Base-by-base conservation (phyloP, 1,284 basidiomycete species). In the Phylloporus gajari region DNA sequence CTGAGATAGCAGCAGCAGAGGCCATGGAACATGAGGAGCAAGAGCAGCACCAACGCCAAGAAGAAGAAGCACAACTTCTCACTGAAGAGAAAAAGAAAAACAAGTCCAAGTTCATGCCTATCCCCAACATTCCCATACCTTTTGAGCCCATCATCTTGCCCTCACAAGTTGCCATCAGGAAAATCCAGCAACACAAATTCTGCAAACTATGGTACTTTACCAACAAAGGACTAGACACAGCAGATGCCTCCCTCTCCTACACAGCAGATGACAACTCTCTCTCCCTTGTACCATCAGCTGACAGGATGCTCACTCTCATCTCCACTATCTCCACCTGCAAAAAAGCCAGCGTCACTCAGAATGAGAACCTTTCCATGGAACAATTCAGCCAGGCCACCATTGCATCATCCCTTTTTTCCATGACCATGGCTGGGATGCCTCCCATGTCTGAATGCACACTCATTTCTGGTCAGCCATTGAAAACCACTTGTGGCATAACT, bases 151-250 rank as follows among this genome's bases (percentile, higher is more conserved):
- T 30, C 15, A 9, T 63, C 3, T n/a, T 63, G 12, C 62, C 27
- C 1, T 63, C 62, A 11, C 62, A 46, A 32, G 62, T 63, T 17
- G 62, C 62, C 11, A 9, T 63, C 5, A 7, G 27, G 12, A 62
- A 62, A 19, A 42, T 62, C 23, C 61, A 62, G 13, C 44, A 65
- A 32, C 62, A 64, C 27, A 64, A 64, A 13, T 64, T 64, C 44
- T 64, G 62, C 27, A 30, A 64, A 35, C 63, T 65, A 30, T 65
- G 44, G 63, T 65, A 65, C 11, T 65, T 65, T 44, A 65, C 46
- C 30, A 65, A 65, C 61, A 23, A 65, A n/a, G 63, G 63, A 6
- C 15, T 65, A 8, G 44, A 65, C n/a, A 27, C 21, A 17, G 63
- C 46, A 0, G 30, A 65, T 13, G 19, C 63, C 19, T 62, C 61